Conservation (phyloP, 2,329 filamentous ascomycete genomes). For the Penicillium sp. region DNA sequence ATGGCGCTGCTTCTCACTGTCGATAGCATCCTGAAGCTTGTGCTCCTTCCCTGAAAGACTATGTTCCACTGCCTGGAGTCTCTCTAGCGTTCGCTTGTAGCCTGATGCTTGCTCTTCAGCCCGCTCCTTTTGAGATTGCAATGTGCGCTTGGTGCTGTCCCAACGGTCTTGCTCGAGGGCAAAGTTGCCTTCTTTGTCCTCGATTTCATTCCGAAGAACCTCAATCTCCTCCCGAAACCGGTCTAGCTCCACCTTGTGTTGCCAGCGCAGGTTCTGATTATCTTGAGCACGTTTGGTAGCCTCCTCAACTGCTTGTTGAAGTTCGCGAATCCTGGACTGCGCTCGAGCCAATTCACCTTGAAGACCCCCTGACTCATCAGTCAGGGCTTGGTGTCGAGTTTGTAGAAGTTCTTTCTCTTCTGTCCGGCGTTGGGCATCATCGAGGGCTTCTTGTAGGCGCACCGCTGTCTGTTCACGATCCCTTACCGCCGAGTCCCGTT, state of each 20-base stretch:
- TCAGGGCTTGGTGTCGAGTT: slow-evolving; percentile 66
- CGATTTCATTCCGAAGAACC: slow-evolving; percentile 63
- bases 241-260: slow-evolving; percentile 58
- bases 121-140: slow-evolving; percentile 65
- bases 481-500: slow-evolving; percentile 47
- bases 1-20: slow-evolving; percentile 71
- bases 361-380: slow-evolving; percentile 64
- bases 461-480: slow-evolving; percentile 42
- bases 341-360: slow-evolving; percentile 61
- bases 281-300: slow-evolving; percentile 60
- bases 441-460: slow-evolving; percentile 57
- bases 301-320: slow-evolving; percentile 50
- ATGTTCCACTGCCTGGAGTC: slow-evolving; percentile 67
- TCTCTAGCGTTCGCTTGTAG: slow-evolving; percentile 70
- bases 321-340: slow-evolving; percentile 38
- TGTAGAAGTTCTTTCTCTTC: slow-evolving; percentile 70
- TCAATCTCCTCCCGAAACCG: slow-evolving; percentile 58
- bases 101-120: slow-evolving; percentile 67
- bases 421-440: slow-evolving; percentile 59
- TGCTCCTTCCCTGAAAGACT: slow-evolving; percentile 67
- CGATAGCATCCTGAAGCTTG: slow-evolving; percentile 66
- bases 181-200: slow-evolving; percentile 69
- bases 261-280: slow-evolving; percentile 57
- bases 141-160: slow-evolving; percentile 64
- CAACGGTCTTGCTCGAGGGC: slow-evolving; percentile 72